A percentile compares a stretch with the other conserved stretches of the same genome.
These are phyloP conservation scores for Aspergillus candidus DNA, from an alignment of 2,329 filamentous ascomycete genomes.

Conservation along the genomic window DNA sequence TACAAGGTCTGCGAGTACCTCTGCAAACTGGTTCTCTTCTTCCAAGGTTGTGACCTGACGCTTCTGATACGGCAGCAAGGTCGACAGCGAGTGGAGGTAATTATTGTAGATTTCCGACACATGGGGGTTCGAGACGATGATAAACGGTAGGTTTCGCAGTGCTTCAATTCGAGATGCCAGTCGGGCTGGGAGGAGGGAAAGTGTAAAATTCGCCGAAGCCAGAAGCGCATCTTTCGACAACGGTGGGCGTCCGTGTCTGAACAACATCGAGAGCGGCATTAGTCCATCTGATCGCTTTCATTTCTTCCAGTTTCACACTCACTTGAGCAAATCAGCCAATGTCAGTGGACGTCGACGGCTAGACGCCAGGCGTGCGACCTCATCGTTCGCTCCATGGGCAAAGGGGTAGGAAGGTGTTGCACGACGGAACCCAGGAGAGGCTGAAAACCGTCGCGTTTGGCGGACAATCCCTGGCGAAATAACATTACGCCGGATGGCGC, in stretches of 20 bases:
- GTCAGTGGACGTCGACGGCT: constrained; percentile 75
- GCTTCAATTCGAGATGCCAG: constrained; percentile 92
- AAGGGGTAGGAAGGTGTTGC: constrained; percentile 41
- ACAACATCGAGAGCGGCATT: neutral
- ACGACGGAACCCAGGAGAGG: constrained; percentile 11
- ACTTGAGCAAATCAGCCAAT: constrained; percentile 84
- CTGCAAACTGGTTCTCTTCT: constrained; percentile 85
- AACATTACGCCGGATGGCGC: constrained; percentile 1
- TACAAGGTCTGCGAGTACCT: constrained; percentile 90
- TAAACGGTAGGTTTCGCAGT: constrained; percentile 88
- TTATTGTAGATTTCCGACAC: constrained; percentile 93
- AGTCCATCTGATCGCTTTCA: too few relatives aligned
- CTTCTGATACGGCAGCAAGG: constrained; percentile 76
- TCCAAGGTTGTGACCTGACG: constrained; percentile 67
- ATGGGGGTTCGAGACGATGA: constrained; percentile 96
- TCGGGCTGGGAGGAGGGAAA: constrained; percentile 83
- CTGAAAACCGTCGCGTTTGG: constrained; percentile 14
- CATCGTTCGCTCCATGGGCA: constrained; percentile 59
- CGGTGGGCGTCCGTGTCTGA: constrained; percentile 71
- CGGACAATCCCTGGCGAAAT: neutral
- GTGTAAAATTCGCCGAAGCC: constrained; percentile 89
- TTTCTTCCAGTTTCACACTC: constrained; percentile 21
- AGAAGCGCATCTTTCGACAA: constrained; percentile 74
- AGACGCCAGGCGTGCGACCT: constrained; percentile 71
- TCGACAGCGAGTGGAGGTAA: constrained; percentile 88